These are phyloP conservation scores for Chlorella sorokiniana DNA, from an alignment of 139 green algal genomes.

Conservation along the genomic window DNA sequence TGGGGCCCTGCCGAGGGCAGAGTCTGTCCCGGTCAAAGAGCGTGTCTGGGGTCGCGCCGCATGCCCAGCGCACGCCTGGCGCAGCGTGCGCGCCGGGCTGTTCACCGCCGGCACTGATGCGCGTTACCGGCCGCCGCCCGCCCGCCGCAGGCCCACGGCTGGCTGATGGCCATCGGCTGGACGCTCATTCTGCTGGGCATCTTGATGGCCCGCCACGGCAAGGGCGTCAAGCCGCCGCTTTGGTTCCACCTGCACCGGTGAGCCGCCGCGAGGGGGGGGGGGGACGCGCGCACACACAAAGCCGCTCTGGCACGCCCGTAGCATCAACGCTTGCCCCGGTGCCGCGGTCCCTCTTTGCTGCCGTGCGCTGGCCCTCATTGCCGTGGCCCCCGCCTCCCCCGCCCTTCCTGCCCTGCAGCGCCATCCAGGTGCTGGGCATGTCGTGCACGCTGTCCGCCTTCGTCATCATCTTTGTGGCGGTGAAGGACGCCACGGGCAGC, in stretches of 20 bases:
- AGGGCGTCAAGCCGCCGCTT: slow-evolving; percentile 5
- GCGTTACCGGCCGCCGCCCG: too few species aligned
- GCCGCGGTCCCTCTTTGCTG: background rate
- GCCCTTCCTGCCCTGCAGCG: background rate
- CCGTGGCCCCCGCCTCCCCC: background rate
- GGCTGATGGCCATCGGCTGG: slow-evolving; percentile 50
- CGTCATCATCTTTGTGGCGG: slow-evolving; percentile 29
- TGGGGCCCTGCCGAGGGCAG: background rate
- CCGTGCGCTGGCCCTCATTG: background rate
- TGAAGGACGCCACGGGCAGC: slow-evolving; percentile 9
- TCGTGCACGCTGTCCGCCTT: slow-evolving; percentile 32
- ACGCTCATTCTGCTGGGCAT: slow-evolving; percentile 52
- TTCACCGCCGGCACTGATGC: too few species aligned
- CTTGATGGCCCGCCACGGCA: slow-evolving; percentile 35
- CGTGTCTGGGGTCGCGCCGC: too few species aligned
- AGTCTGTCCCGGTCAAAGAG: too few species aligned
- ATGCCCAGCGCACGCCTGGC: too few species aligned
- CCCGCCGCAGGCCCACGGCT: slow-evolving; percentile 36
- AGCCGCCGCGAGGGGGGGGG: background rate
- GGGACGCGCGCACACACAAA: background rate
- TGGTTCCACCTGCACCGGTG: slow-evolving; percentile 54
- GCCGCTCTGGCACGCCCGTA: background rate
- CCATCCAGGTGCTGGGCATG: slow-evolving; percentile 37
- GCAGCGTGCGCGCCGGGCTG: too few species aligned
- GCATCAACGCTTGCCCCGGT: background rate